Evolutionary conservation across 139 green algal genomes (phyloP).

Genomic region (Closterium sp.): DNA sequence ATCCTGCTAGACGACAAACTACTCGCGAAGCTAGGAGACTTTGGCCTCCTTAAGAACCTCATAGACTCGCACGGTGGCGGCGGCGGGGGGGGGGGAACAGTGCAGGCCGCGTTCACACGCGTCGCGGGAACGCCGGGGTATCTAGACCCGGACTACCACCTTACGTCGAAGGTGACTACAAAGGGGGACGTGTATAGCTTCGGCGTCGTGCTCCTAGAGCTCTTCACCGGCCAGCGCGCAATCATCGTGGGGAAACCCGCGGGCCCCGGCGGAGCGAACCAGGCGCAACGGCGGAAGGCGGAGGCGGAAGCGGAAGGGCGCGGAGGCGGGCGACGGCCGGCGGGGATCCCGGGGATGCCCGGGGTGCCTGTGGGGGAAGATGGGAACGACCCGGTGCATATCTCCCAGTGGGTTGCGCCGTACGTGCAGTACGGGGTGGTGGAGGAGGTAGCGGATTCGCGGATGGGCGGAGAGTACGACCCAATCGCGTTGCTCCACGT

Average conservation of each 20-base stretch:
- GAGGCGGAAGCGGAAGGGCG: background rate
- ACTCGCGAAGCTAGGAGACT: slow-evolving; percentile 11
- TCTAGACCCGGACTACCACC: slow-evolving; percentile 15
- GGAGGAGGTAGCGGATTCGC: background rate
- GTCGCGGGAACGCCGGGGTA: slow-evolving; percentile 11
- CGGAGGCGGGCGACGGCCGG: background rate
- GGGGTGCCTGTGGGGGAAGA: background rate
- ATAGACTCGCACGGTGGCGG: background rate
- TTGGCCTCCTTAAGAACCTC: slow-evolving; percentile 14
- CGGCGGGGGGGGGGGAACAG: background rate
- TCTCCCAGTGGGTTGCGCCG: slow-evolving; percentile 4
- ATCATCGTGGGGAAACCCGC: background rate
- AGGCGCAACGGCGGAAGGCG: background rate
- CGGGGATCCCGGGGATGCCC: background rate
- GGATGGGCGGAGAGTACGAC: background rate
- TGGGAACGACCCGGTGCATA: background rate
- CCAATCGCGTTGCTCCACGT: background rate
- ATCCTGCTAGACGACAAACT: slow-evolving; percentile 36
- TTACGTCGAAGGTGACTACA: slow-evolving; percentile 11
- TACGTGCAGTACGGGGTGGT: background rate
- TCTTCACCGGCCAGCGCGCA: background rate
- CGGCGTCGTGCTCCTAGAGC: background rate
- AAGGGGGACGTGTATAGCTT: slow-evolving; percentile 20
- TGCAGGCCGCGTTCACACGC: background rate
- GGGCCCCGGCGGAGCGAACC: background rate